Conservation (phyloP, 768 basidiomycete species). For the button mushroom (Agaricus bisporus) region DNA sequence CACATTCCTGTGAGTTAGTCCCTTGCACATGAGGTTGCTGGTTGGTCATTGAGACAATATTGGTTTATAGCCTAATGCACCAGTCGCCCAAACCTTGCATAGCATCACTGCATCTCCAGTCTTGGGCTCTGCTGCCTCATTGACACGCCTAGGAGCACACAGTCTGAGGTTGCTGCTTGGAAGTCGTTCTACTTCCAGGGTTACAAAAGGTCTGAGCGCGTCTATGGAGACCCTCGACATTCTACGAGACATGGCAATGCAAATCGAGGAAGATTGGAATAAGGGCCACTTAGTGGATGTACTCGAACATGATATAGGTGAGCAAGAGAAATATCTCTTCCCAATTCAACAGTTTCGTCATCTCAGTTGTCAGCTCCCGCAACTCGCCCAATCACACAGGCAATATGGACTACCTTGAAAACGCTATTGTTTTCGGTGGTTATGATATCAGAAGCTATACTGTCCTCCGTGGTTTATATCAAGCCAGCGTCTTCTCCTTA, state of each 20-base stretch:
- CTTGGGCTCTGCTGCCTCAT: constrained; percentile 26
- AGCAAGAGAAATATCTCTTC: background rate
- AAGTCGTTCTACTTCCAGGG: constrained; percentile 22
- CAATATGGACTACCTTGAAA: constrained; percentile 66
- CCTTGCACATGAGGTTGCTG: background rate
- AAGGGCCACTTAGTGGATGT: constrained; percentile 30
- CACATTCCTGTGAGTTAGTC: constrained; percentile 23
- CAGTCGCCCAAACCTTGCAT: constrained; percentile 28
- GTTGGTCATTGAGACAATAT: background rate
- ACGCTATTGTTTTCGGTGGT: constrained; percentile 69
- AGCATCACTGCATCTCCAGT: constrained; percentile 29
- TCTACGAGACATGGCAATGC: constrained; percentile 30
- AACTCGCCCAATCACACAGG: constrained; percentile 36
- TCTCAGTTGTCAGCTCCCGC: constrained; percentile 29
- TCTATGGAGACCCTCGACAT: constrained; percentile 24
- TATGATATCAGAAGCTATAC: constrained; percentile 60
- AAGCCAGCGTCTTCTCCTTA: constrained; percentile 24
- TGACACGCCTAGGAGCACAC: constrained; percentile 31
- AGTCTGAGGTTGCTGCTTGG: constrained; percentile 26
- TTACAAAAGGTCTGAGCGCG: constrained; percentile 24
- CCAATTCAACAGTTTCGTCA: background rate
- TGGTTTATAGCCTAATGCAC: constrained; percentile 21
- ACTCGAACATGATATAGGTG: constrained; percentile 27
- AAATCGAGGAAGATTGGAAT: constrained; percentile 45
- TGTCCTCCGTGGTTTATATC: constrained; percentile 49